Evolutionary conservation across 345 rosid species (phyloP), one percentile per base, ranked within the genome.

Genomic region (Microthlaspi erraticum): DNA sequence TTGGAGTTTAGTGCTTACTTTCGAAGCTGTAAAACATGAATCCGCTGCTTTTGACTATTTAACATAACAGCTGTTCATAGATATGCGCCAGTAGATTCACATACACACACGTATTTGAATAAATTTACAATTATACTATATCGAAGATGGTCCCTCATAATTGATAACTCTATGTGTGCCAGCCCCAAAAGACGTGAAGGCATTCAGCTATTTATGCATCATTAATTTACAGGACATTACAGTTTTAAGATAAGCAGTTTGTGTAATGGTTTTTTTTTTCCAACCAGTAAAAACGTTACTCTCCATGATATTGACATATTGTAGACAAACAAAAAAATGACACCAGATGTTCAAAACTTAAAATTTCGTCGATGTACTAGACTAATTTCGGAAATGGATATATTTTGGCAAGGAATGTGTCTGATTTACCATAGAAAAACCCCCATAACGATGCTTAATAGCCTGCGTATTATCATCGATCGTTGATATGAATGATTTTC

Each of bases 51-150:
- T 68, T 56, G 64, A 56, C 64, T 56, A 32, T 34, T 68, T 68
- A 44, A 56, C 23, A 36, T 44, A 33, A 34, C 46, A 68, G 55
- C 72, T 68, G 64, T 55, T 68, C 45, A 31, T 54, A 51, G 54
- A 32, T 41, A 68, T 19, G 71, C 61, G 56, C 44, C 44, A 33
- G 34, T 54, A 67, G 20, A 55, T 4, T 44, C 45, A 19, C 14
- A 7, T 20, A 68, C 43, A 62, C 61, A 36, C 43, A 16, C 18
- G 4, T 37, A 9, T 7, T 7, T 10, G 31, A 1, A 29, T 52
- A 4, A 7, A 16, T 19, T 20, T 36, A 66, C 38, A 4, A 11
- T 34, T 48, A 2, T 41, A 26, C 4, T 1, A 41, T 16, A 29
- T 16, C 60, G 37, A 66, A 14, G 60, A 52, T 54, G 51, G 62